Evolutionary conservation across 805 yeast genomes (phyloP).

Genomic region (Komagataella pastoris): DNA sequence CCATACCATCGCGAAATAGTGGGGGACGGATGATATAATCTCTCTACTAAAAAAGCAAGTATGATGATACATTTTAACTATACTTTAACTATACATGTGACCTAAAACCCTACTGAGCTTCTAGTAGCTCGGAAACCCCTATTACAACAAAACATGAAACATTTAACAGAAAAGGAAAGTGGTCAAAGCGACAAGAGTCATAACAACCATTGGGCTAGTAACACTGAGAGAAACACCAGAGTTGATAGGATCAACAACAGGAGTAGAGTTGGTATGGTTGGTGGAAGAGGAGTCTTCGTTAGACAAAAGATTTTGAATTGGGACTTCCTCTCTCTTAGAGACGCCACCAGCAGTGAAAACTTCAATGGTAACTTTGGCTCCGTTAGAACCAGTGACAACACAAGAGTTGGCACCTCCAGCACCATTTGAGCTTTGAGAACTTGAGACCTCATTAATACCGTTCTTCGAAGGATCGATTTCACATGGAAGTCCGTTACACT

Average conservation of each 20-base stretch:
- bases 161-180: neutral
- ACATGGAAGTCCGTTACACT: constrained; percentile 72
- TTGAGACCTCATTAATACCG: constrained; percentile 41
- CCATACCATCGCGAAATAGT: neutral
- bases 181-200: neutral
- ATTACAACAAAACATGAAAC: neutral
- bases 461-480: constrained; percentile 60
- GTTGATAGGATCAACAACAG: neutral
- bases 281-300: neutral
- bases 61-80: neutral
- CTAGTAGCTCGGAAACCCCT: neutral
- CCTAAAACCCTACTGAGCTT: neutral
- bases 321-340: neutral
- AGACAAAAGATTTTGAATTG: neutral
- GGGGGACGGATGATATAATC: no score
- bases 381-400: constrained; percentile 62
- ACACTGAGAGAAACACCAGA: neutral
- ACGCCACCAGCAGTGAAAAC: constrained; percentile 30
- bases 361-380: constrained; percentile 57
- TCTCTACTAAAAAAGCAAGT: neutral
- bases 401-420: constrained; percentile 59
- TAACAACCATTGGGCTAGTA: neutral
- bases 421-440: constrained; percentile 30
- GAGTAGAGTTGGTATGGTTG: neutral
- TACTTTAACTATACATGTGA: neutral